Evolutionary conservation across 305 asterid genomes (phyloP), one percentile per base, ranked within the genome.

Genomic region (Fraxinus nigra): DNA sequence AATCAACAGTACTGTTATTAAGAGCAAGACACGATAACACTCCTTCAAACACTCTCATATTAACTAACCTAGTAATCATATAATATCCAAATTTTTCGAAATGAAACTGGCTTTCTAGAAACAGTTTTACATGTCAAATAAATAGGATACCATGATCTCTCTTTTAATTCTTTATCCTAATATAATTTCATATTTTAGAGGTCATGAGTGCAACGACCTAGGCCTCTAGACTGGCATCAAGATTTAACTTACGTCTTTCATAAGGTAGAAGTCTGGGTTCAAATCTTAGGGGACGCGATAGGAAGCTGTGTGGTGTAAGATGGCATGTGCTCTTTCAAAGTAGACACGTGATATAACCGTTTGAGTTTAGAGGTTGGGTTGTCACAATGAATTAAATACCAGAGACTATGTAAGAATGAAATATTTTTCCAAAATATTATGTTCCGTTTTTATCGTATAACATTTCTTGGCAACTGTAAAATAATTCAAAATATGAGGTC

Each of bases 1-100:
- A 76, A 75, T 54, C 79, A 59, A 48, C 9, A 38, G 76, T 54
- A 48, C 59, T 48, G 79, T 84, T 84, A 75, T 37, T 67, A 22
- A 11, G 38, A 67, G 37, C 74, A 63, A 26, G 18, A 67, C 0
- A 20, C 18, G 16, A 67, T 67, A 26, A 67, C 37, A 67, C 20
- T 67, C 38, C 37, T 67, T 24, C 74, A 20, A 8, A 67, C 74
- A 67, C 20, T 0, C 37, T 11, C 74, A 67, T 67, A 67, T 67
- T 67, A 67, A 26, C 34, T 11, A 67, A 67, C 37, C 74, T 28
- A 24, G 22, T 63, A 10, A 63, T 63, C 72, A 24, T 63, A 67
- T 67, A 67, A 30, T 28, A 13, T 30, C 74, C 37, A 67, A 28
- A 28, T 28, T 67, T 28, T 33, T 11, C 10, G 20, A 26, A 28